Percentiles rank a stretch among this genome's conserved stretches.
Evolutionary conservation across 257 asterid species (phyloP).

Genomic region (Capsicum rhomboideum): DNA sequence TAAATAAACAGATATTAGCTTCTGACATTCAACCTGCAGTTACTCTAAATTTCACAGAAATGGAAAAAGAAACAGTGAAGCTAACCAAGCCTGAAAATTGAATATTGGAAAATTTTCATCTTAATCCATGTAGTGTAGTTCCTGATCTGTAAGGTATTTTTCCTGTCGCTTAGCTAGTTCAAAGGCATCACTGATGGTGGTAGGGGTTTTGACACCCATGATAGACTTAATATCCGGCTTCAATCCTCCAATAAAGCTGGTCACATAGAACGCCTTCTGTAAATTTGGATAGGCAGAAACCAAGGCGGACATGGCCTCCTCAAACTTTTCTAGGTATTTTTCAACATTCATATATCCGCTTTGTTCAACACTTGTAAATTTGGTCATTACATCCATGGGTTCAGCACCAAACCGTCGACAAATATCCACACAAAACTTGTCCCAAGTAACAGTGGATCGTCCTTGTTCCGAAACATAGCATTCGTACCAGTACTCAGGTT

Average conservation of each 20-base stretch:
- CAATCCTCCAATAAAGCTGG: background rate
- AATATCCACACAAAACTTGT: background rate
- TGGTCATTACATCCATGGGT: background rate
- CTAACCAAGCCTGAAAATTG: background rate
- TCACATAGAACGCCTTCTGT: background rate
- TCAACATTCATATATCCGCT: background rate
- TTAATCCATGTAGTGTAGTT: background rate
- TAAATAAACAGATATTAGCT: background rate
- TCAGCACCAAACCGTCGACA: background rate
- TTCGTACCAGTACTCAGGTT: background rate
- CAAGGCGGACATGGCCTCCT: background rate
- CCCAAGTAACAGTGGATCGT: background rate
- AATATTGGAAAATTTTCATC: background rate
- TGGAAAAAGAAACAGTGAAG: too few relatives aligned
- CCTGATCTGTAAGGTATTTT: background rate
- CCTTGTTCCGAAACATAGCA: background rate
- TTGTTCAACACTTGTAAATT: background rate
- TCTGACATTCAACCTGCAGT: background rate
- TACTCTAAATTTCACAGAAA: background rate
- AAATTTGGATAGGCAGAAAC: background rate
- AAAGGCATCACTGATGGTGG: background rate
- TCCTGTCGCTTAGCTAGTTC: background rate
- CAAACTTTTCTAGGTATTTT: background rate
- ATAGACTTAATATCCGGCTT: background rate
- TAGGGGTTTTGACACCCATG: background rate